Conservation (phyloP, 768 basidiomycete species). For the Trametes meyenii region DNA sequence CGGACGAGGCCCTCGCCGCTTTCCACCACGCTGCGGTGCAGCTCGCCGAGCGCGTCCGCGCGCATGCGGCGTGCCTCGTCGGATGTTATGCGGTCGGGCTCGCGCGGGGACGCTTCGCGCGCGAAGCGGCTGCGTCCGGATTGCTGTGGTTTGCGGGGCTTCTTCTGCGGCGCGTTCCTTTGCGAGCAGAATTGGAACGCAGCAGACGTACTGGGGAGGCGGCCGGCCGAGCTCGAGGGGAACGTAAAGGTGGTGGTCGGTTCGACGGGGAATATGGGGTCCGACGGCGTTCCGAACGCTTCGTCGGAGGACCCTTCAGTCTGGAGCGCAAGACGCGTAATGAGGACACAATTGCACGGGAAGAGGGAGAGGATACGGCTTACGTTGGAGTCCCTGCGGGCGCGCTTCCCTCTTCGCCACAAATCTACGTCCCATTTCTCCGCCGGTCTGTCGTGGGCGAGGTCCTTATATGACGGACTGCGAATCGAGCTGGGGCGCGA, state of each 20-base stretch:
- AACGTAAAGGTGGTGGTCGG: constrained; percentile 16
- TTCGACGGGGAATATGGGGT: constrained; percentile 25
- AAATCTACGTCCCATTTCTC: constrained; percentile 56
- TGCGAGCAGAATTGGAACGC: constrained; percentile 39
- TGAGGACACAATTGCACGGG: background rate
- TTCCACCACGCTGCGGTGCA: constrained; percentile 62
- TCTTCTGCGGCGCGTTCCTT: constrained; percentile 12
- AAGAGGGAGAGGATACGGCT: constrained; percentile 25
- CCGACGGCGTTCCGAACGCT: constrained; percentile 7
- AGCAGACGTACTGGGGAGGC: constrained; percentile 34
- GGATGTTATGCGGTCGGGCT: constrained; percentile 13
- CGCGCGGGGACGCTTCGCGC: constrained; percentile 16
- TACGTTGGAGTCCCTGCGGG: constrained; percentile 52
- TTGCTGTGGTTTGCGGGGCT: background rate
- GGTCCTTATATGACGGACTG: constrained; percentile 39
- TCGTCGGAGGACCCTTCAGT: constrained; percentile 14
- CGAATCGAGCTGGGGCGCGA: constrained; percentile 44
- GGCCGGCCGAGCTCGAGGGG: constrained; percentile 13
- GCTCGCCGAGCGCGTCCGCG: constrained; percentile 66
- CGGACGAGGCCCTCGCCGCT: constrained; percentile 68
- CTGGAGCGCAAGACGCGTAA: background rate
- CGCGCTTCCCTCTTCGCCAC: constrained; percentile 58
- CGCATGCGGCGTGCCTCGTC: constrained; percentile 50
- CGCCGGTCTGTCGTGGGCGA: constrained; percentile 32
- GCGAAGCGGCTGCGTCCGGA: constrained; percentile 11